Percentiles rank a stretch among this genome's conserved stretches.
Evolutionary conservation across 2,329 filamentous ascomycete genomes (phyloP).

Genomic region (Gyromitra esculenta): DNA sequence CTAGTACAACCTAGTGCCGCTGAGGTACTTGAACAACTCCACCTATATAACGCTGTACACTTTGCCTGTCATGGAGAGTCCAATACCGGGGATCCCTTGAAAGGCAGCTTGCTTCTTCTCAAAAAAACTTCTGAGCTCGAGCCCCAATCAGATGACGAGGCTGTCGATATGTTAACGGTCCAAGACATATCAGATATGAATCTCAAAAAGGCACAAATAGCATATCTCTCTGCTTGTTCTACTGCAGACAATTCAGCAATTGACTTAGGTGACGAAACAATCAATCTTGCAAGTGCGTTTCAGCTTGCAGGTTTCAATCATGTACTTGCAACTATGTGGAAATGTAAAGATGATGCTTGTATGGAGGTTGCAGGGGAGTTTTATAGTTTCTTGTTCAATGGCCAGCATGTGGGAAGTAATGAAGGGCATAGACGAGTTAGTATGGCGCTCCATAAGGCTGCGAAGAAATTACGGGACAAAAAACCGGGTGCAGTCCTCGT

Average conservation of each 20-base stretch:
- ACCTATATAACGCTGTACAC: slow-evolving; percentile 27
- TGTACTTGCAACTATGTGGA: slow-evolving; percentile 60
- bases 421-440: not conserved
- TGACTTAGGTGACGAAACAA: slow-evolving; percentile 59
- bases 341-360: slow-evolving; percentile 56
- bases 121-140: not conserved
- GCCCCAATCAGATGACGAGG: not conserved
- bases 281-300: slow-evolving; percentile 60
- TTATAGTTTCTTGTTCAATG: slow-evolving; percentile 54
- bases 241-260: slow-evolving; percentile 57
- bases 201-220: slow-evolving; percentile 20
- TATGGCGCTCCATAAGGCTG: slow-evolving; percentile 4
- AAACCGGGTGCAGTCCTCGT: not conserved
- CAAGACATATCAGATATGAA: slow-evolving; percentile 20
- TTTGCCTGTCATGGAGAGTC: slow-evolving; percentile 48
- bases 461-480: not conserved
- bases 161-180: slow-evolving; percentile 26
- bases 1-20: slow-evolving; percentile 7
- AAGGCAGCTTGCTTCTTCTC: slow-evolving; percentile 33
- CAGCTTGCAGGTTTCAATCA: slow-evolving; percentile 60
- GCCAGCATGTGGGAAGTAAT: not conserved
- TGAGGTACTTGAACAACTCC: slow-evolving; percentile 30
- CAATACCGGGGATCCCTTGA: not conserved
- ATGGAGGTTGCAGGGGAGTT: slow-evolving; percentile 57
- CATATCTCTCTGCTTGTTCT: slow-evolving; percentile 59